Evolutionary conservation across 352 stramenopile species (phyloP), one percentile per base, ranked within the genome.

Genomic region (Phytophthora pinifolia): DNA sequence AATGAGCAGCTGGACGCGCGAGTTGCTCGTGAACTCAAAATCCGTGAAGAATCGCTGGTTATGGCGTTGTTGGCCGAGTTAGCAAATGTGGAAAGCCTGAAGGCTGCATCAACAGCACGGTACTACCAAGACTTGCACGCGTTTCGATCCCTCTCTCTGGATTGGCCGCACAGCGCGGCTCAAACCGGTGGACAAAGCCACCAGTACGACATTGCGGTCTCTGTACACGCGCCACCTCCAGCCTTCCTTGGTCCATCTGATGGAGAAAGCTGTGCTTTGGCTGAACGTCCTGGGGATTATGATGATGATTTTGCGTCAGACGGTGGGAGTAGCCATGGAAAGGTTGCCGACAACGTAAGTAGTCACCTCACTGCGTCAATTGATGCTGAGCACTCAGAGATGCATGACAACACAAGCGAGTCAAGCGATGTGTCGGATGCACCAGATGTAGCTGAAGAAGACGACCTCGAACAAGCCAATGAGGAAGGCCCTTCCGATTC

Each of bases 101-200:
- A 71, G 32, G 74, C 77, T 2, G 66, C 80, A 0, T 76, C 67
- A 17, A 82, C 72, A 22, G 72, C 75, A 10, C 68, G 72, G 10
- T 90, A 84, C 46, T 90, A 86, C 32, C 73, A 88, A 41, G 79
- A 90, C 34, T 27, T 90, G 14, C 60, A 86, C 9, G 55, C 67
- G 0, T 83, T 88, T 30, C 75, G 76, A 14, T 75, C 73, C 1
- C 51, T 88, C 10, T 54, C 37, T 18, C 22, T 59, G 9, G 44
- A 55, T 29, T 69, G 54, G 60, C 55, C 54, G 29, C 29, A 25
- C 13, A 31, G 13, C 18, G 33, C 35, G 15, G 15, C 13, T 32
- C 29, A 9, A 8, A 43, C 13, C 30, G 36, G 8, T 10, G n/a
- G 4, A 22, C 8, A 43, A 43, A 43, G 36, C 4, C 6, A 27